These are phyloP conservation scores for Neonectria neomacrospora DNA, from an alignment of 2,329 filamentous ascomycete genomes.

Conservation along the genomic window DNA sequence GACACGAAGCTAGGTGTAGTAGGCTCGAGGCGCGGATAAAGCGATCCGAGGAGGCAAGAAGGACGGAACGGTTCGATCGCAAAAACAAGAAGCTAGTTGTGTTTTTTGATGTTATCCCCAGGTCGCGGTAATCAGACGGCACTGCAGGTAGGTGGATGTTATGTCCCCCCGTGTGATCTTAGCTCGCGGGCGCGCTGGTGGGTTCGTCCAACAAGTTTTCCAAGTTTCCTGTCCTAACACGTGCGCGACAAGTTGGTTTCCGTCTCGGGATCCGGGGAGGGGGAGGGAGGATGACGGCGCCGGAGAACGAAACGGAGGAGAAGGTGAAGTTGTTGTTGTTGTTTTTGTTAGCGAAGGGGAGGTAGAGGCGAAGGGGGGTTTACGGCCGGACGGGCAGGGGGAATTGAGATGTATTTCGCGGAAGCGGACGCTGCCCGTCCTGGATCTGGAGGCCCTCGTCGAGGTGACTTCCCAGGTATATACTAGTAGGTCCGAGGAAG, in stretches of 20 bases:
- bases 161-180: not conserved
- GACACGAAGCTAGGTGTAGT: not conserved
- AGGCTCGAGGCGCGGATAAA: not conserved
- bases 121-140: not conserved
- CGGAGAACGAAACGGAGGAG: not conserved
- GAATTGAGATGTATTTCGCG: not conserved
- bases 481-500: not conserved
- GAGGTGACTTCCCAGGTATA: no score
- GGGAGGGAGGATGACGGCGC: not conserved
- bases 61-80: not conserved
- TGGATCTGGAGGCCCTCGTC: not conserved
- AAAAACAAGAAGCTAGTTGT: not conserved
- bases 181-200: not conserved
- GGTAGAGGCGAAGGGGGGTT: conserved; percentile 22
- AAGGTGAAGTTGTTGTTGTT: not conserved
- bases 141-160: not conserved
- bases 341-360: conserved; percentile 16
- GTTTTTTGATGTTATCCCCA: not conserved
- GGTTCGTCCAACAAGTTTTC: conserved; percentile 15
- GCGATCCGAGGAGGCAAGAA: not conserved
- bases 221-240: conserved; percentile 1
- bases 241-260: conserved; percentile 16
- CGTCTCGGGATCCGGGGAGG: conserved; percentile 20
- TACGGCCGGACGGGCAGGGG: not conserved
- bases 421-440: no score